Conservation (phyloP, 2,329 filamentous ascomycete genomes). For the Tolypocladium tropicale region DNA sequence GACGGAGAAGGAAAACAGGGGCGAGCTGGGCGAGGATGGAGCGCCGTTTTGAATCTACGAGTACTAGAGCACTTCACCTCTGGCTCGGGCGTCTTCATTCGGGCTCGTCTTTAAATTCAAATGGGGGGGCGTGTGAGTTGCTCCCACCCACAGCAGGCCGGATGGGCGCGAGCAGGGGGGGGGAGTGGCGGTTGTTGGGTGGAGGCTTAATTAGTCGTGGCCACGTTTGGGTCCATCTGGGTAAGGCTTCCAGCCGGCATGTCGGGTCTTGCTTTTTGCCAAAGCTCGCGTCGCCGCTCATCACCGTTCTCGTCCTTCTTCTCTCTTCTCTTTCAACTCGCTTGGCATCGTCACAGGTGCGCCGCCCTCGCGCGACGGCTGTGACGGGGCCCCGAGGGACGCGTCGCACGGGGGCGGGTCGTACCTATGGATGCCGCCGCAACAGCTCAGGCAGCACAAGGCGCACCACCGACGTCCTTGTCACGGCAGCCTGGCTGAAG, state of each 20-base stretch:
- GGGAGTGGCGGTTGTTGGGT: not conserved
- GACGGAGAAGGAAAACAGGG: not conserved
- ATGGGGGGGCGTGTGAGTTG: not conserved
- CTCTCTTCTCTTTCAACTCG: no score
- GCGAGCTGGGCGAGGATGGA: not conserved
- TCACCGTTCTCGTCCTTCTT: not conserved
- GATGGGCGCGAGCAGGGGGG: not conserved
- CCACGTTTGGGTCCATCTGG: constrained; percentile 2
- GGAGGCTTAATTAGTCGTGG: not conserved
- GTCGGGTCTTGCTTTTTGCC: constrained; percentile 5
- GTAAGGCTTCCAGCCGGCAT: constrained; percentile 5
- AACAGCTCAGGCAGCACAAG: not conserved
- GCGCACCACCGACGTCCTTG: not conserved
- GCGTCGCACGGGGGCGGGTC: not conserved
- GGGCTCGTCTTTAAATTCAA: not conserved
- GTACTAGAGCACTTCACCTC: not conserved
- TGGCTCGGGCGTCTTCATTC: not conserved
- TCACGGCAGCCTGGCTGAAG: not conserved
- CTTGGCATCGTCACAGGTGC: not conserved
- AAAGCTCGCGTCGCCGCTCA: not conserved
- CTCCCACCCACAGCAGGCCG: not conserved
- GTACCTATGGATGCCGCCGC: no score
- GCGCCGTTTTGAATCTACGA: not conserved
- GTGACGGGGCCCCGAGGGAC: not conserved
- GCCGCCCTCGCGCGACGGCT: not conserved